Conservation (phyloP, 305 asterid species). For the Fraxinus sp. region DNA sequence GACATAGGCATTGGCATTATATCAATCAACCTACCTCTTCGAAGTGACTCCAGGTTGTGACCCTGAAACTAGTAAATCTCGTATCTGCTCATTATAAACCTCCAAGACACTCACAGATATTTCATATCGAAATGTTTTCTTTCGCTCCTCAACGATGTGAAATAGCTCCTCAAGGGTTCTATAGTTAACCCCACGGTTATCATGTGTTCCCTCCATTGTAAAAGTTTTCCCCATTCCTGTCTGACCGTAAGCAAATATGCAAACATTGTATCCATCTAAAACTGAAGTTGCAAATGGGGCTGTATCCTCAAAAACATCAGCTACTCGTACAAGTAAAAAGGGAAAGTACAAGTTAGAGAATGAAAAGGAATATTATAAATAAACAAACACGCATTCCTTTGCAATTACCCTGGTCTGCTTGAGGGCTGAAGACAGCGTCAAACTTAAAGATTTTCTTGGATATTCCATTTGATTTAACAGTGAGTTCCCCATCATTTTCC, state of each 20-base stretch:
- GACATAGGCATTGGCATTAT: neutral
- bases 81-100: conserved; percentile 91
- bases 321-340: conserved; percentile 40
- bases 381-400: neutral
- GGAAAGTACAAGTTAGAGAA: conserved; percentile 4
- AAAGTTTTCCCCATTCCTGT: conserved; percentile 96
- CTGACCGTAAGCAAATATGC: conserved; percentile 96
- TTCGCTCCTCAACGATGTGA: conserved; percentile 71
- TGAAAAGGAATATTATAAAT: conserved; percentile 1
- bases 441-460: conserved; percentile 67
- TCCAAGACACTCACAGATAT: conserved; percentile 87
- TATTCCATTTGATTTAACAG: conserved; percentile 63
- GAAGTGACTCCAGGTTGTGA: conserved; percentile 49
- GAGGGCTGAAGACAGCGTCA: conserved; percentile 80
- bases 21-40: conserved; percentile 51
- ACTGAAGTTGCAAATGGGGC: conserved; percentile 86
- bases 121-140: conserved; percentile 58
- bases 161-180: conserved; percentile 85
- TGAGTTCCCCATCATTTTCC: conserved; percentile 81
- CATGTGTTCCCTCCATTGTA: conserved; percentile 93
- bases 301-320: conserved; percentile 84
- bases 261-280: conserved; percentile 87
- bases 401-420: conserved; percentile 69
- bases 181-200: conserved; percentile 91
- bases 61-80: conserved; percentile 70